A percentile compares a stretch with the other conserved stretches of the same genome.
These are phyloP conservation scores for Stagonosporopsis tanaceti DNA, from an alignment of 2,329 filamentous ascomycete species.

Conservation along the genomic window DNA sequence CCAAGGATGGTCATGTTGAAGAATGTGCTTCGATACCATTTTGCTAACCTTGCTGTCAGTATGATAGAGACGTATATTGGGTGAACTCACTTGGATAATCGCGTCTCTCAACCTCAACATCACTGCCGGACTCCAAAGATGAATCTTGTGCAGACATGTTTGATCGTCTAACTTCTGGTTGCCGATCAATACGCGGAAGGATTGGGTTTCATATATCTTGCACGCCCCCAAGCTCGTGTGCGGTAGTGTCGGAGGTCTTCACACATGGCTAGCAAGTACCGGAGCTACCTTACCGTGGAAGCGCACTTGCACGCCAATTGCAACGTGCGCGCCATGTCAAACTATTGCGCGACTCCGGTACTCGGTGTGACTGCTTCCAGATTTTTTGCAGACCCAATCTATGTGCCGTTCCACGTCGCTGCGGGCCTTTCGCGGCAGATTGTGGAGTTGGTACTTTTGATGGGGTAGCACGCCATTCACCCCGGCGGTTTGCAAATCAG, in stretches of 20 bases:
- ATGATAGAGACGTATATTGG: neutral
- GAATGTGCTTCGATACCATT: constrained; percentile 75
- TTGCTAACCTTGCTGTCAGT: constrained; percentile 48
- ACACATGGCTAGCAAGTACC: constrained; percentile 9
- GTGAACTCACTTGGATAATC: constrained; percentile 35
- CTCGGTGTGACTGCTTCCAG: constrained; percentile 1
- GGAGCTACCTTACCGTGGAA: neutral
- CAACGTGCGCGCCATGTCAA: neutral
- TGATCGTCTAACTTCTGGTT: neutral
- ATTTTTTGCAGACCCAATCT: neutral
- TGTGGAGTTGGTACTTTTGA: constrained; percentile 18
- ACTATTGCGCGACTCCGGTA: constrained; percentile 2
- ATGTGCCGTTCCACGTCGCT: neutral
- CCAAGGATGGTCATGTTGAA: constrained; percentile 77
- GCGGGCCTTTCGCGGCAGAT: constrained; percentile 8
- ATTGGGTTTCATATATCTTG: constrained; percentile 8
- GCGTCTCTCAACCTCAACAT: constrained; percentile 27
- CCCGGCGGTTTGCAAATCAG: constrained; percentile 27
- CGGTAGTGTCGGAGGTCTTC: constrained; percentile 1
- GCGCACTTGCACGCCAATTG: neutral
- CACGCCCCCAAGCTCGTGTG: neutral
- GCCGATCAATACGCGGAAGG: neutral
- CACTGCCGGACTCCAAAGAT: constrained; percentile 32
- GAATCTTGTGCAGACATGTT: constrained; percentile 27
- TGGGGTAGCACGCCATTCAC: constrained; percentile 39